phyloP scores from a whole-genome alignment of 805 yeast species.

The Clavispora asparagi region DNA sequence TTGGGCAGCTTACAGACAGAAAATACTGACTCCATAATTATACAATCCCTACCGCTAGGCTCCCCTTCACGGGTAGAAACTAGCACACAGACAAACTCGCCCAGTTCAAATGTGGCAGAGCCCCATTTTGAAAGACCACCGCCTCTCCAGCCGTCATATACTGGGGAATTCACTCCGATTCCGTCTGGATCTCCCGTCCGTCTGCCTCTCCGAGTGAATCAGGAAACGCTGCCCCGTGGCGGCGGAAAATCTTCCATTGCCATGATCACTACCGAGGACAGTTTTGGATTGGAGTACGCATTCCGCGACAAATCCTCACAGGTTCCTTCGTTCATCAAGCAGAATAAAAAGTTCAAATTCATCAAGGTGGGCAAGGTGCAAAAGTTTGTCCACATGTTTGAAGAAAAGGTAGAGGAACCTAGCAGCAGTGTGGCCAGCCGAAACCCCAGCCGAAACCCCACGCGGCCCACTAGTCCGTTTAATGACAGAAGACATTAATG shows the following conservation, averaged over 20 bases:
- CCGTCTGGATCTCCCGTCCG: slow-evolving; percentile 13
- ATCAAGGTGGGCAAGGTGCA: slow-evolving; percentile 44
- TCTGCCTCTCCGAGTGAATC: slow-evolving; percentile 14
- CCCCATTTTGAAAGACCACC: background rate
- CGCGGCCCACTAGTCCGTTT: slow-evolving; percentile 13
- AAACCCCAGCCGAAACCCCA: slow-evolving; percentile 1
- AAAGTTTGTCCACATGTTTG: slow-evolving; percentile 39
- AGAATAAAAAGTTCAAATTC: slow-evolving; percentile 38
- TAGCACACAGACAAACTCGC: background rate
- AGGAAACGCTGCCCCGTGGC: slow-evolving; percentile 1
- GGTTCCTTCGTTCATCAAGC: slow-evolving; percentile 32
- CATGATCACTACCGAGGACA: slow-evolving; percentile 23
- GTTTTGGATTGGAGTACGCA: slow-evolving; percentile 26
- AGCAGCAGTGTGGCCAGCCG: slow-evolving; percentile 4
- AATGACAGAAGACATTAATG: background rate
- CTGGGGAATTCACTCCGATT: slow-evolving; percentile 6
- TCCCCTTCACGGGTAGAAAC: background rate
- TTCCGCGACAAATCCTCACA: slow-evolving; percentile 21
- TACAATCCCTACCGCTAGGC: background rate
- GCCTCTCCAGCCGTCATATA: slow-evolving; percentile 5
- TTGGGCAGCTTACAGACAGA: background rate
- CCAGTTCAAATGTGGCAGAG: slow-evolving; percentile 2
- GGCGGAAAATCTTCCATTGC: slow-evolving; percentile 15
- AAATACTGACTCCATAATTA: background rate
- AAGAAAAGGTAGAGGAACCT: slow-evolving; percentile 22